phyloP scores from a whole-genome alignment of 192 early-diverging fungal species.

The Coemansia sp. region DNA sequence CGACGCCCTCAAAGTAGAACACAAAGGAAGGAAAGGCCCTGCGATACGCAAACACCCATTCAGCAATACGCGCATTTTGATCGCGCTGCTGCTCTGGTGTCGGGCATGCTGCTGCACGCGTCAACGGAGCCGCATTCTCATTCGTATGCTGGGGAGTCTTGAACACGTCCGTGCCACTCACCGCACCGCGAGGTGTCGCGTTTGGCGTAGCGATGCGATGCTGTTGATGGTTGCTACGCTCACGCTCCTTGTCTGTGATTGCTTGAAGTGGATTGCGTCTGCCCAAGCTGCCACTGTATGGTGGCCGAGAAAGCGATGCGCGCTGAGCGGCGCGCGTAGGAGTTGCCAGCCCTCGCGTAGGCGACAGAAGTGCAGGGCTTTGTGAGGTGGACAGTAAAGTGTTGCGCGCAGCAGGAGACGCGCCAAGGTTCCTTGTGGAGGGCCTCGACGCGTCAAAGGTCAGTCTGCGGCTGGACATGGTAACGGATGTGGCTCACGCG shows the following conservation, averaged over 20 bases:
- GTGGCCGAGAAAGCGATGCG: slow-evolving; percentile 25
- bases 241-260: slow-evolving; percentile 41
- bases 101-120: not conserved
- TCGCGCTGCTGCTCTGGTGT: slow-evolving; percentile 40
- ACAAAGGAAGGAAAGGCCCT: slow-evolving; percentile 55
- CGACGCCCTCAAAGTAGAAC: slow-evolving; percentile 58
- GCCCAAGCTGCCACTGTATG: slow-evolving; percentile 2
- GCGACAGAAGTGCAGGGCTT: slow-evolving; percentile 24
- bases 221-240: slow-evolving; percentile 24
- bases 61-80: slow-evolving; percentile 43
- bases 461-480: slow-evolving; percentile 50
- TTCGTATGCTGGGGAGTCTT: not conserved
- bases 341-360: slow-evolving; percentile 30
- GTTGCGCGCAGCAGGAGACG: slow-evolving; percentile 32
- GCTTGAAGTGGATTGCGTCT: slow-evolving; percentile 43
- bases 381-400: slow-evolving; percentile 22
- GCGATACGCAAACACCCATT: slow-evolving; percentile 55
- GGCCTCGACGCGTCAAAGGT: slow-evolving; percentile 54
- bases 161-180: not conserved
- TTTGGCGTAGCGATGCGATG: not conserved
- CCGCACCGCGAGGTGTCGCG: not conserved
- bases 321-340: slow-evolving; percentile 46
- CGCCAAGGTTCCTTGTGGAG: slow-evolving; percentile 34
- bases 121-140: not conserved
- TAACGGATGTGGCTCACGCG: not conserved